A percentile compares a stretch with the other conserved stretches of the same genome.
Evolutionary conservation across 768 basidiomycete species (phyloP).

Genomic region (Trametopsis cervina): DNA sequence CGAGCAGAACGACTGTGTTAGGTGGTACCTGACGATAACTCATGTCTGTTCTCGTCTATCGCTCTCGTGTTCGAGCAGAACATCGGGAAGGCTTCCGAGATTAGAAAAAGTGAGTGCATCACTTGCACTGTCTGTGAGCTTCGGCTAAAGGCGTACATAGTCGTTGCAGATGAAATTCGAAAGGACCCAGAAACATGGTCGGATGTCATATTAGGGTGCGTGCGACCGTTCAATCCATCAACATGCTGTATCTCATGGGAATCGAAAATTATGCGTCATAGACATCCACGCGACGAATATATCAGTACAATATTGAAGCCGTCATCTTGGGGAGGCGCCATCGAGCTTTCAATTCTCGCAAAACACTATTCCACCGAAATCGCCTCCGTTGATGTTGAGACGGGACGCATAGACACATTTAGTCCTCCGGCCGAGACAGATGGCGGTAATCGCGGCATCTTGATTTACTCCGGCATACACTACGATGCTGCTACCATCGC

Average conservation of each 20-base stretch:
- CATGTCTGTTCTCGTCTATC: conserved; percentile 86
- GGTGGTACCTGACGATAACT: conserved; percentile 97
- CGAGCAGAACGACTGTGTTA: conserved; percentile 21
- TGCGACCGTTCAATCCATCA: too few species aligned
- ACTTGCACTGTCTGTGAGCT: background rate
- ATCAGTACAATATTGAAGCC: conserved; percentile 76
- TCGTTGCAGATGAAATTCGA: conserved; percentile 78
- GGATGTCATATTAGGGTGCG: conserved; percentile 83
- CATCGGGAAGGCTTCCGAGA: conserved; percentile 56
- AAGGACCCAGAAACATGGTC: conserved; percentile 65
- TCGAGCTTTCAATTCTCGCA: conserved; percentile 84
- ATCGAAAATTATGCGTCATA: too few species aligned
- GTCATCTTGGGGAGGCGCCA: conserved; percentile 91
- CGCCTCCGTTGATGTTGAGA: conserved; percentile 85
- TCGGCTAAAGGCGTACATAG: conserved; percentile 29
- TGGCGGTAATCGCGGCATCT: conserved; percentile 38
- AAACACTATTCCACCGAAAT: conserved; percentile 82
- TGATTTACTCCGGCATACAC: conserved; percentile 96
- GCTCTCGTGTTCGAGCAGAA: conserved; percentile 83
- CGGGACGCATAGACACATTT: conserved; percentile 83
- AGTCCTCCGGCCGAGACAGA: conserved; percentile 41
- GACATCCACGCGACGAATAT: conserved; percentile 58
- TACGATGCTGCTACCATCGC: conserved; percentile 89
- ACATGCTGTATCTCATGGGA: too few species aligned
- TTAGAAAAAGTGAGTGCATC: conserved; percentile 61